Percentiles rank a stretch among this genome's conserved stretches.
These are phyloP conservation scores for Thermothelomyces thermophilus DNA, from an alignment of 2,329 filamentous ascomycete species.

Conservation along the genomic window DNA sequence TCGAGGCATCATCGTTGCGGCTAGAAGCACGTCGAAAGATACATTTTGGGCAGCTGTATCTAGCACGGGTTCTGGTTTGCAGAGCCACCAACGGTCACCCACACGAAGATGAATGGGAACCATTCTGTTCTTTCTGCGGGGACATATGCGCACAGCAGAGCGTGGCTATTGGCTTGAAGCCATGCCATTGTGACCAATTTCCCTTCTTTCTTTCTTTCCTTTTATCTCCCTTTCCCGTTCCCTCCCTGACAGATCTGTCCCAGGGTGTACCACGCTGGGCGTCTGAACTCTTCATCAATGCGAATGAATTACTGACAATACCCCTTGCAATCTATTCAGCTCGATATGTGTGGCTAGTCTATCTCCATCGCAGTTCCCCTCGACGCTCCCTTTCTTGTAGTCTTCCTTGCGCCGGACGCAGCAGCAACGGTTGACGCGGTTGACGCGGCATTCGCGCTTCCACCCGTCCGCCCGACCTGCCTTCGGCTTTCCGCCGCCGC, in stretches of 20 bases:
- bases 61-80: not conserved
- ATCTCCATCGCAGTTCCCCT: constrained; percentile 19
- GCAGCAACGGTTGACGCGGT: constrained; percentile 22
- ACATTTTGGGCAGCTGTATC: not conserved
- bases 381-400: constrained; percentile 1
- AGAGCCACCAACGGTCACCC: not conserved
- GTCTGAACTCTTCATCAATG: not conserved
- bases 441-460: constrained; percentile 22
- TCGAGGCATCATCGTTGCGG: not conserved
- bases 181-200: not conserved
- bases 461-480: constrained; percentile 14
- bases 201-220: too few species aligned
- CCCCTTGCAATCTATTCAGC: not conserved
- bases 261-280: not conserved
- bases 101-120: not conserved
- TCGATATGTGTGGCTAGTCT: constrained; percentile 17
- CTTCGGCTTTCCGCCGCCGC: constrained; percentile 2
- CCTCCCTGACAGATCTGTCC: too few species aligned
- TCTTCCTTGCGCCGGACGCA: constrained; percentile 11
- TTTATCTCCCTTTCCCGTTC: too few species aligned
- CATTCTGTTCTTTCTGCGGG: constrained; percentile 10
- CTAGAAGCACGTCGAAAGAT: not conserved
- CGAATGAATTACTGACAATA: not conserved
- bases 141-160: constrained; percentile 5
- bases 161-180: not conserved